phyloP scores from a whole-genome alignment of 257 asterid species.

The Scutellaria barbata region DNA sequence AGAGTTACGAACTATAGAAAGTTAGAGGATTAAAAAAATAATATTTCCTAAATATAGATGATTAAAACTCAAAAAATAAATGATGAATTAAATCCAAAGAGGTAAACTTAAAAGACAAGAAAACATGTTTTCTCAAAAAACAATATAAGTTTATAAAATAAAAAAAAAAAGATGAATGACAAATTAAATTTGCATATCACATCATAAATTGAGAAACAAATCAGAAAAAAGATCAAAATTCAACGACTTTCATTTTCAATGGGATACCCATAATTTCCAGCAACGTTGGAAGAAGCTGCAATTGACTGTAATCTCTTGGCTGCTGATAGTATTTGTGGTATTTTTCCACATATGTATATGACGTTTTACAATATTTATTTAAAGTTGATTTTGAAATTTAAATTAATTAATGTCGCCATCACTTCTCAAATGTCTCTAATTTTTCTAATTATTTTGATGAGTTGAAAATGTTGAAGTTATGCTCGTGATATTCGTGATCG shows the following conservation, averaged over 20 bases:
- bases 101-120: too few species aligned
- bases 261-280: not conserved
- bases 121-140: too few species aligned
- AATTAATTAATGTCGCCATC: not conserved
- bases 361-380: not conserved
- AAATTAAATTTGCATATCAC: too few species aligned
- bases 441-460: not conserved
- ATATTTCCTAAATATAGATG: too few species aligned
- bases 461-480: not conserved
- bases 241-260: not conserved
- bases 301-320: constrained; percentile 17
- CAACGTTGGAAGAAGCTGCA: not conserved
- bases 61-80: too few species aligned
- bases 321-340: not conserved
- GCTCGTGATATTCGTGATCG: not conserved
- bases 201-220: not conserved
- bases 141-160: too few species aligned
- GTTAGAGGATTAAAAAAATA: too few species aligned
- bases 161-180: too few species aligned
- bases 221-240: constrained; percentile 2
- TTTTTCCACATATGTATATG: constrained; percentile 7
- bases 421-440: not conserved
- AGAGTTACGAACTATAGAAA: too few species aligned
- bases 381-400: not conserved
- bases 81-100: too few species aligned